A percentile compares a stretch with the other conserved stretches of the same genome.
phyloP scores from a whole-genome alignment of 73 alveolate genomes.

The Blepharisma stoltei region DNA sequence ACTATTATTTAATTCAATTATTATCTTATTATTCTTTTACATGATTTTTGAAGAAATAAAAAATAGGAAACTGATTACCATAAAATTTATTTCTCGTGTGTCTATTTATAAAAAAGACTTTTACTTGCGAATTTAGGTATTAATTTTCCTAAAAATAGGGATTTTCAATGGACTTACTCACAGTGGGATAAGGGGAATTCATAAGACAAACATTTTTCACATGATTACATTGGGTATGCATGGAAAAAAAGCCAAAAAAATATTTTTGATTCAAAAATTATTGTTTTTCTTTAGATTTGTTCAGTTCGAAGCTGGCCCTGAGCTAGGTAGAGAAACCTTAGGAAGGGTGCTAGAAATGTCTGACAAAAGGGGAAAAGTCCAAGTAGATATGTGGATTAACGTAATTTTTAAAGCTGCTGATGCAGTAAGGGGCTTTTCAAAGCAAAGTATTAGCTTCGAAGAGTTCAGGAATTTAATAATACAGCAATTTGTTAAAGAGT shows the following conservation, averaged over 20 bases:
- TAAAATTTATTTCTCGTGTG: too few relatives aligned
- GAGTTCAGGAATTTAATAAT: neutral
- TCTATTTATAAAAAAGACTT: too few relatives aligned
- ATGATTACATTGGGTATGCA: neutral
- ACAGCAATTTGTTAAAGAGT: too few relatives aligned
- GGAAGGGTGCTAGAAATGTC: neutral
- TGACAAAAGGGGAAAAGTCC: slow-evolving; percentile 1
- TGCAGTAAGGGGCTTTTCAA: neutral
- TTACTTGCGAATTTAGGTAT: too few relatives aligned
- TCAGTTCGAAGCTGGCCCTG: neutral
- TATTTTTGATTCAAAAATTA: slow-evolving; percentile 17
- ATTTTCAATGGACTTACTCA: too few relatives aligned
- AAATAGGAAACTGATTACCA: too few relatives aligned
- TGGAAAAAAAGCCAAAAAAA: slow-evolving; percentile 2
- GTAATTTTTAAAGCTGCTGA: neutral
- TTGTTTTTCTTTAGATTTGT: slow-evolving; percentile 11
- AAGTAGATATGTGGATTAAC: neutral
- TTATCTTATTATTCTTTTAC: too few relatives aligned
- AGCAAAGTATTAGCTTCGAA: neutral
- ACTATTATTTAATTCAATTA: too few relatives aligned
- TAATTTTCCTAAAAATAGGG: too few relatives aligned
- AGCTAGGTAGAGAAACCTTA: neutral
- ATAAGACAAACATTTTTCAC: neutral
- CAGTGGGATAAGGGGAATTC: neutral
- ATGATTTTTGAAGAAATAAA: too few relatives aligned